Conservation (phyloP, 2,329 filamentous ascomycete genomes). For the Onygenales sp. region DNA sequence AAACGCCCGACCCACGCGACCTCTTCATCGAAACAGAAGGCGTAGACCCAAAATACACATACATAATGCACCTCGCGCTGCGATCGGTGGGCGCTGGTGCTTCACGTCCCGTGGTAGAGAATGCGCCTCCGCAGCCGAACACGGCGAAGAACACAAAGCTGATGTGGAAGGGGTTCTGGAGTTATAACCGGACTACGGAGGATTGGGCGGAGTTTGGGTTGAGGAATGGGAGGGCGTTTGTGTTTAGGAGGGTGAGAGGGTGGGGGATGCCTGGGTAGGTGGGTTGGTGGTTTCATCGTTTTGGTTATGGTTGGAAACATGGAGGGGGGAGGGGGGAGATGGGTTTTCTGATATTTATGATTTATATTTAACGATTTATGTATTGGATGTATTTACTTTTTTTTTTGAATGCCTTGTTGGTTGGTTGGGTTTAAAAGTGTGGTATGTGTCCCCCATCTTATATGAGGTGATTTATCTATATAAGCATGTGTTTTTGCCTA, state of each 20-base stretch:
- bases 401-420: background rate
- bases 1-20: slow-evolving; percentile 40
- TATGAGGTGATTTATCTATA: too few relatives aligned
- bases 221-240: slow-evolving; percentile 52
- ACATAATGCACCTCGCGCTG: slow-evolving; percentile 69
- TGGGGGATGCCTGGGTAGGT: slow-evolving; percentile 37
- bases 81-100: slow-evolving; percentile 42
- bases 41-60: slow-evolving; percentile 66
- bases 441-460: too few relatives aligned
- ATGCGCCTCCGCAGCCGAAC: slow-evolving; percentile 17
- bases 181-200: slow-evolving; percentile 79
- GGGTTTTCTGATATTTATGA: background rate
- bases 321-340: too few relatives aligned
- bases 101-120: slow-evolving; percentile 29
- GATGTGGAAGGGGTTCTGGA: slow-evolving; percentile 81
- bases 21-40: slow-evolving; percentile 82
- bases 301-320: background rate
- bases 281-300: background rate
- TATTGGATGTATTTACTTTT: background rate
- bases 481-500: too few relatives aligned
- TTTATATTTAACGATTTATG: background rate
- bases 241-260: slow-evolving; percentile 53
- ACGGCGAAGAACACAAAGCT: slow-evolving; percentile 74
- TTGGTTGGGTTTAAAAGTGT: too few relatives aligned
- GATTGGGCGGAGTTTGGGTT: slow-evolving; percentile 77